Percentiles rank a stretch among this genome's conserved stretches.
Conservation (phyloP, 139 green algal species). For the Astrephomene gubernaculifera region DNA sequence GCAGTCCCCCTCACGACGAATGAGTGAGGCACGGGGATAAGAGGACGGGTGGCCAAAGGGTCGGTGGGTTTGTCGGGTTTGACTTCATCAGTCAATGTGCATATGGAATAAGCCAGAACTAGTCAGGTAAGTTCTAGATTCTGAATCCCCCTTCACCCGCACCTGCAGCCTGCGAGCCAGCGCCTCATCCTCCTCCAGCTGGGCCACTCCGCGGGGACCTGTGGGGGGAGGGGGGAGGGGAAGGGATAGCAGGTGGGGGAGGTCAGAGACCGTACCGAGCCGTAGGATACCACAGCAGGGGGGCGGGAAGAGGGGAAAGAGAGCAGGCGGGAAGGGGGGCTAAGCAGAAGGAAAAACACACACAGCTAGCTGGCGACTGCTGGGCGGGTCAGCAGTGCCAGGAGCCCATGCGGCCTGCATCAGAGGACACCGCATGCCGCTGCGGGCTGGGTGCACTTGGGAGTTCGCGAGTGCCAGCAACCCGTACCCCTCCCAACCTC, state of each 20-base stretch:
- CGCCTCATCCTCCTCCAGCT: slow-evolving; percentile 39
- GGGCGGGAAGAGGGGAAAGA: not conserved
- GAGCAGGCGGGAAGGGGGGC: not conserved
- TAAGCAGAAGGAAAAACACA: not conserved
- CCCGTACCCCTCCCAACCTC: not conserved
- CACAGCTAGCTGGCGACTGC: not conserved
- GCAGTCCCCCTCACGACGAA: not conserved
- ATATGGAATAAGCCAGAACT: not conserved
- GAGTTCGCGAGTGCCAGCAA: not conserved
- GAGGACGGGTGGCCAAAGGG: not conserved
- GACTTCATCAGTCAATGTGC: not conserved
- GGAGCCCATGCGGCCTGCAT: not conserved
- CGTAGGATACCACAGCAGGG: not conserved
- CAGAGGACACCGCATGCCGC: not conserved
- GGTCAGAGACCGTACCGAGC: not conserved
- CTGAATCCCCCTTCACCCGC: not conserved
- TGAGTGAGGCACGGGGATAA: not conserved
- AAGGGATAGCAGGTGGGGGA: no score
- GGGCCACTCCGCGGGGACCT: slow-evolving; percentile 14
- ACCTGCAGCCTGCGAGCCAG: slow-evolving; percentile 43
- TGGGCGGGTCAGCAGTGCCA: not conserved
- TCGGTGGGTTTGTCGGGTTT: not conserved
- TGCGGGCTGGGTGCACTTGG: not conserved
- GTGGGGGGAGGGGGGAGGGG: not conserved
- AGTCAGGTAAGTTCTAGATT: not conserved